phyloP scores from a whole-genome alignment of 805 yeast species.

The Helenozyma baotianmanensis region DNA sequence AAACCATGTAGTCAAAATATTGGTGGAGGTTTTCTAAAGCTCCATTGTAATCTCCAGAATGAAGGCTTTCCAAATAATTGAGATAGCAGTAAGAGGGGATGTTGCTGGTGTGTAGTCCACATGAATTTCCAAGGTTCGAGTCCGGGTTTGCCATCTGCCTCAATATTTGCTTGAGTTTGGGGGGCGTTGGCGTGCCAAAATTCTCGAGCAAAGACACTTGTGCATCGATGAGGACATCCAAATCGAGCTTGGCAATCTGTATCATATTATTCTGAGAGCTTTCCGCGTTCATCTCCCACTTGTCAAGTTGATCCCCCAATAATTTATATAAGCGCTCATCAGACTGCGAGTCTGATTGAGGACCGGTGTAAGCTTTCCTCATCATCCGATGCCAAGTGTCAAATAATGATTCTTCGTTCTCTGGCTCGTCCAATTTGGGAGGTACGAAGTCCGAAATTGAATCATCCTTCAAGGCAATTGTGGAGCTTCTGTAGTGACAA shows the following conservation, averaged over 20 bases:
- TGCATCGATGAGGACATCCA: constrained; percentile 46
- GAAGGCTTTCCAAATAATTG: constrained; percentile 55
- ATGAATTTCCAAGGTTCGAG: constrained; percentile 14
- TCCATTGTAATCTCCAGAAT: constrained; percentile 57
- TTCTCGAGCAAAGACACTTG: constrained; percentile 51
- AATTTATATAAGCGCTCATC: background rate
- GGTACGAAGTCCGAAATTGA: too few relatives aligned
- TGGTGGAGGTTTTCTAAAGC: constrained; percentile 47
- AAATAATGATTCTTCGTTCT: too few relatives aligned
- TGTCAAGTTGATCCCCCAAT: background rate
- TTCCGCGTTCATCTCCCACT: background rate
- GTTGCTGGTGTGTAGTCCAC: background rate
- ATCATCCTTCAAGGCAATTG: constrained; percentile 7
- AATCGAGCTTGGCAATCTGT: constrained; percentile 44
- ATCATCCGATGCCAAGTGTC: too few relatives aligned
- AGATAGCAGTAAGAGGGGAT: constrained; percentile 47
- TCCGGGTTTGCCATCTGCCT: constrained; percentile 40
- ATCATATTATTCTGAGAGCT: background rate
- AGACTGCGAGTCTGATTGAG: background rate
- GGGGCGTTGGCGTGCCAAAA: constrained; percentile 48
- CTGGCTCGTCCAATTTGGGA: too few relatives aligned
- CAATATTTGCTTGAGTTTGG: constrained; percentile 38
- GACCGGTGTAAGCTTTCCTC: too few relatives aligned
- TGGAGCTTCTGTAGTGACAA: constrained; percentile 27
- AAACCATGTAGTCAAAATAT: constrained; percentile 74